Base-by-base conservation (phyloP, 768 basidiomycete species). In the Tulasnella sp. region DNA sequence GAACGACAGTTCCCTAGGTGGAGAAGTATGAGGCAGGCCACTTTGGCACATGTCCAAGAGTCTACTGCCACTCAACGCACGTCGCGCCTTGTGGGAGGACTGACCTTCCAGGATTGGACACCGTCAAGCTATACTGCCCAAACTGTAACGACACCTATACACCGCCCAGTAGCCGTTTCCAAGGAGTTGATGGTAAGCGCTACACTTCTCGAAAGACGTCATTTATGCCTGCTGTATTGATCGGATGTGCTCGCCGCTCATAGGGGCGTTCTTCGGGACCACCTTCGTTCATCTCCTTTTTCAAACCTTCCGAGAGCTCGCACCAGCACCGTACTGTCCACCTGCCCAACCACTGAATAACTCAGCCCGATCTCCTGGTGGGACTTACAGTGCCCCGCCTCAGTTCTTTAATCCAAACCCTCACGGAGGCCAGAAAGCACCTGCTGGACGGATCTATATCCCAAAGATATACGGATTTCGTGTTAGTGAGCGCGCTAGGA, bases 241-340 rank as follows among this genome's bases (percentile, higher is more conserved):
- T 17, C 54, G 19, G 10, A 15, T 11, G 19, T 31, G n/a, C 12
- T 43, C 42, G n/a, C 22, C 24, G 9, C 42, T 51, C 29, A 34
- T 60, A 97, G 93, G 94, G 63, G 96, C 96, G 10, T 99, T 97
- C 75, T 99, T 99, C 74, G 96, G 96, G 21, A 98, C 94, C 0
- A 97, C 94, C n/a, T 99, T 99, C 70, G 78, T 93, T 1, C 92
- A 97, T 67, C 78, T 99, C 24, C 94, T 98, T 74, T 98, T 98
- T 79, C 92, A 98, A 69, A 92, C 88, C 63, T 98, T 94, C 73
- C 87, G 89, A 24, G 92, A 94, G 69, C 80, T 93, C n/a, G 83
- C 90, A 8, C 88, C 93, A 0, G 89, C 91, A 24, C 91, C 93
- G 1, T 97, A 92, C 73, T 92, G 82, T 80, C 61, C 61, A n/a